Conservation (phyloP, 1,139 yeast genomes). For the Lodderomyces margitis region DNA sequence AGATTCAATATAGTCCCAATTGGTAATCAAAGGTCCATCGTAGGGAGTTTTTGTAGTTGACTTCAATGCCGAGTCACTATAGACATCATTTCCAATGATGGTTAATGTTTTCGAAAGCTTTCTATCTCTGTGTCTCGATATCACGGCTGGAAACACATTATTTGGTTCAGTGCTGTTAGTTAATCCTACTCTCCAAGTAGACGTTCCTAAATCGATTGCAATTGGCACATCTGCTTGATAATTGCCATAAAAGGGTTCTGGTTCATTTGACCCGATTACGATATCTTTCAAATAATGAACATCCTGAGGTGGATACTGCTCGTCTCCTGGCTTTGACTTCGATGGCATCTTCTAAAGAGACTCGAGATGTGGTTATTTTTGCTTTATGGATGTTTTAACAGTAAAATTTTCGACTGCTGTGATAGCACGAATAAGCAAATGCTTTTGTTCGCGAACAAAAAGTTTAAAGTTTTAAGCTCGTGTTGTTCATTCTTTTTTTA, state of each 20-base stretch:
- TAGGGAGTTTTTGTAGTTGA: slow-evolving; percentile 75
- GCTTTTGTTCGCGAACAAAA: neutral
- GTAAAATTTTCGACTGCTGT: too few relatives aligned
- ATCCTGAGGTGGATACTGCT: slow-evolving; percentile 46
- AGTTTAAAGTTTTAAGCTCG: neutral
- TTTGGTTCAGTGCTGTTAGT: slow-evolving; percentile 54
- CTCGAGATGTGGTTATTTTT: too few relatives aligned
- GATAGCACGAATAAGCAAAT: too few relatives aligned
- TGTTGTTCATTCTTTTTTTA: too few relatives aligned
- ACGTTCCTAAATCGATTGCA: slow-evolving; percentile 79
- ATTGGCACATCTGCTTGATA: slow-evolving; percentile 66
- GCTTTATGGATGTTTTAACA: too few relatives aligned
- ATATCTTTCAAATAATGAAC: slow-evolving; percentile 52
- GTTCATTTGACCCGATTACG: slow-evolving; percentile 14
- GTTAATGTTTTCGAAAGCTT: slow-evolving; percentile 63
- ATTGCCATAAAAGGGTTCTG: slow-evolving; percentile 53
- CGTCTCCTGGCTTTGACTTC: slow-evolving; percentile 22
- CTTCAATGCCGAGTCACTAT: slow-evolving; percentile 65
- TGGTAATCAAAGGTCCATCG: slow-evolving; percentile 82
- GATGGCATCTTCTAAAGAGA: too few relatives aligned
- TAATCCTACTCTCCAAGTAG: slow-evolving; percentile 70
- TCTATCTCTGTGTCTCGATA: slow-evolving; percentile 78
- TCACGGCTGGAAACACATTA: slow-evolving; percentile 64
- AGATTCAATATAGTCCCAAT: slow-evolving; percentile 89
- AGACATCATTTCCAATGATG: slow-evolving; percentile 80